Percentiles rank a stretch among this genome's conserved stretches.
Conservation (phyloP, 2,329 filamentous ascomycete species). For the Tolypocladium guangdongense region DNA sequence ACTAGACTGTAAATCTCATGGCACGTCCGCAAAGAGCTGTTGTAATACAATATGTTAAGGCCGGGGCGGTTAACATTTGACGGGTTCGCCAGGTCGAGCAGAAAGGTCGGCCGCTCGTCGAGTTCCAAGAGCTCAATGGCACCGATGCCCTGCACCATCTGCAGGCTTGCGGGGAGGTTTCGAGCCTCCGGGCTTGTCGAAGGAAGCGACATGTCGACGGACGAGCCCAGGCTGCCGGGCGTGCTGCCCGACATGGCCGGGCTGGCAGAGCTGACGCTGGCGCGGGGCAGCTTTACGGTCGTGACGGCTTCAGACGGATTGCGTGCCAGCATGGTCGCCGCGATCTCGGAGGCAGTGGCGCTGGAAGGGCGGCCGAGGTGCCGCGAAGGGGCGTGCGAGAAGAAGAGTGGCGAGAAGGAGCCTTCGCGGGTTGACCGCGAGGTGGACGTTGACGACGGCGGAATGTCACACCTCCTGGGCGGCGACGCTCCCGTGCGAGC, state of each 20-base stretch:
- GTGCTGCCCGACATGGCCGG: constrained; percentile 38
- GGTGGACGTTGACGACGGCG: constrained; percentile 13
- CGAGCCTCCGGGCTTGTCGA: constrained; percentile 41
- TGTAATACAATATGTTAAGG: constrained; percentile 56
- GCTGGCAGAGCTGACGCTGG: constrained; percentile 37
- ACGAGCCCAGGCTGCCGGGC: constrained; percentile 41
- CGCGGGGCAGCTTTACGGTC: constrained; percentile 44
- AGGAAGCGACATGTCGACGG: constrained; percentile 39
- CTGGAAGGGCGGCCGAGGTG: constrained; percentile 25
- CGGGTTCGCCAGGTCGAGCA: constrained; percentile 55
- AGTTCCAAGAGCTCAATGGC: constrained; percentile 65
- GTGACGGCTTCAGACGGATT: constrained; percentile 33
- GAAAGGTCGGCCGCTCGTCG: constrained; percentile 66
- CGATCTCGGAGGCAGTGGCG: constrained; percentile 28
- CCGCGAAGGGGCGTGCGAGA: constrained; percentile 31
- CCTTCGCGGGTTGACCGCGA: constrained; percentile 21
- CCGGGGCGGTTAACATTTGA: constrained; percentile 41
- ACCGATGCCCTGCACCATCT: constrained; percentile 52
- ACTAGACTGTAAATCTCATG: constrained; percentile 46
- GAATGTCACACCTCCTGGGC: constrained; percentile 33
- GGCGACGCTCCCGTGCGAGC: constrained; percentile 34
- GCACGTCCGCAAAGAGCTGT: constrained; percentile 51
- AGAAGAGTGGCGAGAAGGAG: constrained; percentile 41
- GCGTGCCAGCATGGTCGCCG: constrained; percentile 35
- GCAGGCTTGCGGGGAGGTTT: constrained; percentile 34